Conservation (phyloP, 371 early-diverging fungal species). For the Coemansia sp. region DNA sequence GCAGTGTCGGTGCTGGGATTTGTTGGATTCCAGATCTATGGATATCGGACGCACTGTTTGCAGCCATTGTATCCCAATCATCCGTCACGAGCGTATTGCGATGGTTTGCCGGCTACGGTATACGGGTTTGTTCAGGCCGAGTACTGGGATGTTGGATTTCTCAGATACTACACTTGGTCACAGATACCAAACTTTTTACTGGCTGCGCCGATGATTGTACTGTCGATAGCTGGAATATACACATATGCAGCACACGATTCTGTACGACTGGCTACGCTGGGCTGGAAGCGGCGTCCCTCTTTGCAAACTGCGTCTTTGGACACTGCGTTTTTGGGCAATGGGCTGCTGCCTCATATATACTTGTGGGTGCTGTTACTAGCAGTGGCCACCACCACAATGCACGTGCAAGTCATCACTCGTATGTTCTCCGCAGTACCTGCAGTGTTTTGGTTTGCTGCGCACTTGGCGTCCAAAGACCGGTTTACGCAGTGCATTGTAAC, state of each 20-base stretch:
- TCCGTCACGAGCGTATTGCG: conserved; percentile 69
- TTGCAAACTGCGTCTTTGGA: too few species aligned
- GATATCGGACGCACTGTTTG: conserved; percentile 65
- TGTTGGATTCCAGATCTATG: conserved; percentile 68
- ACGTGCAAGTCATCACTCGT: conserved; percentile 87
- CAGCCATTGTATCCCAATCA: conserved; percentile 8
- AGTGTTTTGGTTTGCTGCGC: conserved; percentile 79
- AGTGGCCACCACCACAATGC: conserved; percentile 72
- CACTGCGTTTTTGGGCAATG: background rate
- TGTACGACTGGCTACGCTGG: conserved; percentile 60
- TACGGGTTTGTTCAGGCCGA: conserved; percentile 84
- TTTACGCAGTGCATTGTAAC: conserved; percentile 11
- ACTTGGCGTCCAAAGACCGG: conserved; percentile 21
- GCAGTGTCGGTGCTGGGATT: conserved; percentile 61
- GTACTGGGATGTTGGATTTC: conserved; percentile 89
- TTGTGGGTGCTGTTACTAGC: conserved; percentile 68
- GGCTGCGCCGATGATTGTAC: conserved; percentile 74
- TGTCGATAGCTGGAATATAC: conserved; percentile 64
- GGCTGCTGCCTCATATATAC: background rate
- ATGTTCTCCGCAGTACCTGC: conserved; percentile 82
- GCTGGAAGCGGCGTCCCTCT: conserved; percentile 24
- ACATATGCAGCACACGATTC: conserved; percentile 59
- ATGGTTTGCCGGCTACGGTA: conserved; percentile 58
- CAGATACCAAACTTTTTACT: conserved; percentile 90
- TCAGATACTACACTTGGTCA: conserved; percentile 75